Conservation (phyloP, 495 filamentous ascomycete genomes). For the Choiromyces venosus region DNA sequence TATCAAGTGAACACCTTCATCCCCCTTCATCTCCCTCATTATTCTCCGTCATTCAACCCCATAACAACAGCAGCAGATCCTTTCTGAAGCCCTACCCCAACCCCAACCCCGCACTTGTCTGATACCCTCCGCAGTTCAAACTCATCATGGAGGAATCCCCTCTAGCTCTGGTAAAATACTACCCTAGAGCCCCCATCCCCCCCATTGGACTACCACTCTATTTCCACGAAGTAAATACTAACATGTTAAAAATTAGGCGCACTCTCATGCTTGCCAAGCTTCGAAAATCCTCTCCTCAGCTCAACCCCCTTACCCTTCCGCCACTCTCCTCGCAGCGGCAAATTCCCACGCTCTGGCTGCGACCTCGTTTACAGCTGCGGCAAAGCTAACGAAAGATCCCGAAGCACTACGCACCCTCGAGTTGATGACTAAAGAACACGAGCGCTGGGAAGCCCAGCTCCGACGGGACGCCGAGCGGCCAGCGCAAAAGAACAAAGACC, state of each 20-base stretch:
- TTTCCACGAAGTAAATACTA: conserved; percentile 4
- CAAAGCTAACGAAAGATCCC: conserved; percentile 63
- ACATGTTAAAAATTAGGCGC: conserved; percentile 55
- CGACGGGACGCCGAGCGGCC: conserved; percentile 30
- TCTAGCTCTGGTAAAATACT: conserved; percentile 26
- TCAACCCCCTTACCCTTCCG: conserved; percentile 62
- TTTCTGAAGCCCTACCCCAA: neutral
- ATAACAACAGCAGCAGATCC: neutral
- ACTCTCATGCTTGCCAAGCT: conserved; percentile 82
- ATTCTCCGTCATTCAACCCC: neutral
- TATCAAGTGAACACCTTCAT: neutral
- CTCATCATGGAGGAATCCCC: conserved; percentile 35
- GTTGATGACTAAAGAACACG: conserved; percentile 69
- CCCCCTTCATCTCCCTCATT: neutral
- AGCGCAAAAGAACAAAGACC: conserved; percentile 17
- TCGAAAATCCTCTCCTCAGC: conserved; percentile 45
- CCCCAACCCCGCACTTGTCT: neutral
- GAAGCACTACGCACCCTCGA: conserved; percentile 81
- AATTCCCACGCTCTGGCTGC: conserved; percentile 80
- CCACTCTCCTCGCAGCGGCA: conserved; percentile 71
- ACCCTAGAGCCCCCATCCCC: neutral
- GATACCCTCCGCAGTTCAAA: neutral
- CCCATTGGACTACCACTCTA: conserved; percentile 17
- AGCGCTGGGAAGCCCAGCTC: conserved; percentile 34
- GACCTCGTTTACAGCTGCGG: conserved; percentile 78